Evolutionary conservation across 2,329 filamentous ascomycete genomes (phyloP).

Genomic region (Colletotrichum sp.): DNA sequence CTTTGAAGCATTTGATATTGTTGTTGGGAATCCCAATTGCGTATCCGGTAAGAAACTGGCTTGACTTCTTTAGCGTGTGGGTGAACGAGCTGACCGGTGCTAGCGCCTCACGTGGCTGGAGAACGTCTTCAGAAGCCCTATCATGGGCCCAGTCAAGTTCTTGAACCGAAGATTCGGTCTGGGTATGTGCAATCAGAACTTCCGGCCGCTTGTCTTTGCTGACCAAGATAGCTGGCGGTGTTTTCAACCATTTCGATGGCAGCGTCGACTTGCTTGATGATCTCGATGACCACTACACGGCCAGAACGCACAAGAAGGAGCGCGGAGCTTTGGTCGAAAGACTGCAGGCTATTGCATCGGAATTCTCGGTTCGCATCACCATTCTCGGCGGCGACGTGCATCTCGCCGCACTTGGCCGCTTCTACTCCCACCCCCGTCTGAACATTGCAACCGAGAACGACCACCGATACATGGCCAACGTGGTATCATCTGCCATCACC

Average conservation of each 20-base stretch:
- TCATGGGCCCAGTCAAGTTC: conserved; percentile 89
- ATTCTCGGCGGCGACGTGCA: conserved; percentile 96
- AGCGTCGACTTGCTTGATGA: conserved; percentile 92
- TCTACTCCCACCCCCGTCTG: conserved; percentile 88
- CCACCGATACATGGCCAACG: conserved; percentile 92
- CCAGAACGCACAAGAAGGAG: conserved; percentile 88
- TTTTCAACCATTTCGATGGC: conserved; percentile 95
- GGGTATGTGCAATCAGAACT: conserved; percentile 37
- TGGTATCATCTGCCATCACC: conserved; percentile 93
- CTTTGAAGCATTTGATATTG: conserved; percentile 87
- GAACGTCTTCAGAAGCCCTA: conserved; percentile 84
- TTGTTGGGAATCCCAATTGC: conserved; percentile 87
- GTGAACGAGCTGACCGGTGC: conserved; percentile 13
- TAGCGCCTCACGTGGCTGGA: conserved; percentile 93
- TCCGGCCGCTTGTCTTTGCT: neutral
- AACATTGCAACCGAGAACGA: conserved; percentile 80
- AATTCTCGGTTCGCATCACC: conserved; percentile 88
- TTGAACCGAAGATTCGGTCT: conserved; percentile 90
- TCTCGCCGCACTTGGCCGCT: conserved; percentile 87
- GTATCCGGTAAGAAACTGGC: conserved; percentile 69
- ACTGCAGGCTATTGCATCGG: conserved; percentile 81
- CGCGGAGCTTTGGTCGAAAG: conserved; percentile 79
- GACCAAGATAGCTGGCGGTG: conserved; percentile 62
- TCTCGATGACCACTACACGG: conserved; percentile 95
- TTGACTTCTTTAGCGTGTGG: neutral